These are phyloP conservation scores for Aureobasidium mangrovei DNA, from an alignment of 2,329 filamentous ascomycete genomes.

Conservation along the genomic window DNA sequence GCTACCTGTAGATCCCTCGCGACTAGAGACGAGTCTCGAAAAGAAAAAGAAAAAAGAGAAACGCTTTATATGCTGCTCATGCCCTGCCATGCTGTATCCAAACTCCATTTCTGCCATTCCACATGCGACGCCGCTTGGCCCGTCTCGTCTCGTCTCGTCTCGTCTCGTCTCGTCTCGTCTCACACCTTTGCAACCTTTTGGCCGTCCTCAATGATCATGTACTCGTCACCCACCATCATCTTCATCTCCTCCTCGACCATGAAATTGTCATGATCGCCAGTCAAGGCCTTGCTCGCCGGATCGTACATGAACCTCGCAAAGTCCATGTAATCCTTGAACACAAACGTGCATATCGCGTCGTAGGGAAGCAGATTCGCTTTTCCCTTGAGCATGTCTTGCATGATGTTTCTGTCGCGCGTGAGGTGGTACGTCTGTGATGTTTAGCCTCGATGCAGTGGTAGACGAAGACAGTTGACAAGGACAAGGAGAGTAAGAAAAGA, in stretches of 20 bases:
- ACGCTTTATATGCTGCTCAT: slow-evolving; percentile 7
- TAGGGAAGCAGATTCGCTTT: slow-evolving; percentile 36
- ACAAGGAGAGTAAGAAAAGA: not conserved
- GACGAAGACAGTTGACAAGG: no score
- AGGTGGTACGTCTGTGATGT: slow-evolving; percentile 35
- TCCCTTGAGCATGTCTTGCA: slow-evolving; percentile 39
- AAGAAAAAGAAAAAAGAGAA: not conserved
- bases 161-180: not conserved
- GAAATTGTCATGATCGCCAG: slow-evolving; percentile 29
- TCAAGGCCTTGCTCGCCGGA: slow-evolving; percentile 34
- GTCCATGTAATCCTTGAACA: slow-evolving; percentile 38
- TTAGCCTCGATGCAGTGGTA: no score
- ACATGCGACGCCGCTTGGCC: not conserved
- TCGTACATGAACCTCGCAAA: slow-evolving; percentile 40
- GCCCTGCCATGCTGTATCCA: slow-evolving; percentile 1
- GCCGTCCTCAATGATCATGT: slow-evolving; percentile 31
- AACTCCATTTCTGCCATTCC: not conserved
- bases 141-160: not conserved
- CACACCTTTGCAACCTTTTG: slow-evolving; percentile 19
- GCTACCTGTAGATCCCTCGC: slow-evolving; percentile 10
- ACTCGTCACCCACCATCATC: slow-evolving; percentile 42
- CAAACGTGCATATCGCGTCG: slow-evolving; percentile 42
- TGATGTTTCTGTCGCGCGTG: slow-evolving; percentile 34
- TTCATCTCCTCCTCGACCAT: slow-evolving; percentile 30
- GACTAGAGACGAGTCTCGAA: not conserved